phyloP scores from a whole-genome alignment of 1,139 yeast species.

The Taphrina sp. region DNA sequence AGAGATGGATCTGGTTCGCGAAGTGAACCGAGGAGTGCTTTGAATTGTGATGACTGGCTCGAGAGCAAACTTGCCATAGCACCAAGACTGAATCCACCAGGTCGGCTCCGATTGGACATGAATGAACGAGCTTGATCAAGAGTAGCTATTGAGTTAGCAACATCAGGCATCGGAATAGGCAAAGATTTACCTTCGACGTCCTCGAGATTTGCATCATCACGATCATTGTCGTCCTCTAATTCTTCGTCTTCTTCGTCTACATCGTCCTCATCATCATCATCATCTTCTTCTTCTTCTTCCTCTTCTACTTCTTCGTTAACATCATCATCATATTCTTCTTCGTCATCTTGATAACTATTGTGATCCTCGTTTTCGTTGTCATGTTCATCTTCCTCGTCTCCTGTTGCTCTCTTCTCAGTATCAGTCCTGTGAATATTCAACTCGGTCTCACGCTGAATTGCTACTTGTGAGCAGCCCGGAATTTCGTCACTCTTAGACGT shows the following conservation, averaged over 20 bases:
- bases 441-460: too few species aligned
- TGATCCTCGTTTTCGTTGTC: slow-evolving; percentile 27
- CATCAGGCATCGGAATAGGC: slow-evolving; percentile 32
- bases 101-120: slow-evolving; percentile 38
- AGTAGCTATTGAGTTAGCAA: slow-evolving; percentile 1
- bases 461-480: too few species aligned
- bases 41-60: slow-evolving; percentile 34
- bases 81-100: slow-evolving; percentile 39
- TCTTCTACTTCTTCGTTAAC: slow-evolving; percentile 35
- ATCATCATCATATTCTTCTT: background rate
- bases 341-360: slow-evolving; percentile 3
- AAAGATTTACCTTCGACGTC: slow-evolving; percentile 33
- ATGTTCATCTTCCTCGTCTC: slow-evolving; percentile 40
- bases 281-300: slow-evolving; percentile 8
- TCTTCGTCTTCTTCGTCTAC: slow-evolving; percentile 38
- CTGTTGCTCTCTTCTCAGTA: slow-evolving; percentile 8
- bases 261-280: slow-evolving; percentile 33
- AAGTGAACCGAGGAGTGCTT: slow-evolving; percentile 41
- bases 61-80: slow-evolving; percentile 40
- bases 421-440: background rate
- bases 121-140: slow-evolving; percentile 28
- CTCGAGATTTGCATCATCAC: slow-evolving; percentile 37
- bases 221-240: slow-evolving; percentile 41
- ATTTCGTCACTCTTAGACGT: too few species aligned
- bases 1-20: slow-evolving; percentile 49